Conservation (phyloP, 768 basidiomycete species). For the Lentinula aciculospora region DNA sequence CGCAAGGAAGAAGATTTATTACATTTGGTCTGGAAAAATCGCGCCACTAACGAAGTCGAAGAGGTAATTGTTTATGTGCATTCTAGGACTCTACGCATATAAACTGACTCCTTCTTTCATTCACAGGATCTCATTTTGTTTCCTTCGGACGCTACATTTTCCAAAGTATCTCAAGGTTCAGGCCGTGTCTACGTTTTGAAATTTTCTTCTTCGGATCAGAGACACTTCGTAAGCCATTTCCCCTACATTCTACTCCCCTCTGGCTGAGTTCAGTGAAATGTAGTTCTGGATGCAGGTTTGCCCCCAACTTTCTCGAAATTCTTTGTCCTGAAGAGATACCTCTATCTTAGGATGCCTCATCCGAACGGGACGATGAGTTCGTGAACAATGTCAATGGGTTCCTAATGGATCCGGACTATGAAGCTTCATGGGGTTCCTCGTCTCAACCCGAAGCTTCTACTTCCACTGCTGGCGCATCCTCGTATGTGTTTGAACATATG, state of each 20-base stretch:
- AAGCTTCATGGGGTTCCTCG: constrained; percentile 50
- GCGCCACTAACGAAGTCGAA: constrained; percentile 51
- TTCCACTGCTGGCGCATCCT: constrained; percentile 27
- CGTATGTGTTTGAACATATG: constrained; percentile 21
- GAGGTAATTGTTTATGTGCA: constrained; percentile 39
- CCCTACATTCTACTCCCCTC: background rate
- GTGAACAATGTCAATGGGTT: constrained; percentile 65
- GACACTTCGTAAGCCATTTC: constrained; percentile 69
- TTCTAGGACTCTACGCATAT: background rate
- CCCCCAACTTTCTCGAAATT: background rate
- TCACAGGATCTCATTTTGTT: constrained; percentile 80
- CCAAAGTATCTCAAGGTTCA: constrained; percentile 62
- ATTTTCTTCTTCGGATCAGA: constrained; percentile 85
- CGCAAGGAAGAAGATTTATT: constrained; percentile 72
- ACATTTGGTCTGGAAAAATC: constrained; percentile 78
- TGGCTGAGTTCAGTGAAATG: background rate
- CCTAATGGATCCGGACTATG: constrained; percentile 59
- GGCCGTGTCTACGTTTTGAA: constrained; percentile 85
- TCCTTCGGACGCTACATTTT: constrained; percentile 79
- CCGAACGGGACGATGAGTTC: constrained; percentile 67
- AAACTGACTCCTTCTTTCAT: background rate
- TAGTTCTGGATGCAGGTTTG: constrained; percentile 88
- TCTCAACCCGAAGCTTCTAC: constrained; percentile 39
- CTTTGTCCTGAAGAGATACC: background rate
- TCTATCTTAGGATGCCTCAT: constrained; percentile 52